Evolutionary conservation across 345 rosid species (phyloP).

Genomic region (Aquilaria yunnanensis): DNA sequence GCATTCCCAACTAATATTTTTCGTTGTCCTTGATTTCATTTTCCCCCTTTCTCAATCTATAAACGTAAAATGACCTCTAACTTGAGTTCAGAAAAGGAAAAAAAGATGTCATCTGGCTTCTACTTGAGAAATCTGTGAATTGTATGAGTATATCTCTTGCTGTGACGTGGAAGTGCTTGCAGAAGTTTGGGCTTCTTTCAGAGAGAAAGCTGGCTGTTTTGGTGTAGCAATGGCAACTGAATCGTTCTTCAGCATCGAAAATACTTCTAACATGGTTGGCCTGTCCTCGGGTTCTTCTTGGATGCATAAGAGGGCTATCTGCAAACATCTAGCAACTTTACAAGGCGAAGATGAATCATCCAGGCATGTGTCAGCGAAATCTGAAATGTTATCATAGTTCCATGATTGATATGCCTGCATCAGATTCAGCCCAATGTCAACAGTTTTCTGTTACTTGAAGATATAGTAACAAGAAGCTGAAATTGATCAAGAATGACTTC

Average conservation of each 20-base stretch:
- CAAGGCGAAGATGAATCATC: slow-evolving; percentile 6
- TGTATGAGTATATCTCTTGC: not conserved
- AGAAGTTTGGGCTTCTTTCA: slow-evolving; percentile 3
- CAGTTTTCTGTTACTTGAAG: not conserved
- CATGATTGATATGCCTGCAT: slow-evolving; percentile 8
- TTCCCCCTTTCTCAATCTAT: too few relatives aligned
- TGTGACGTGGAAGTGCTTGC: not conserved
- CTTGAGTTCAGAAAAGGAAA: too few relatives aligned
- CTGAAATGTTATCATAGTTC: not conserved
- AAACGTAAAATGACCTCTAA: too few relatives aligned
- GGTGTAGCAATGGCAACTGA: not conserved
- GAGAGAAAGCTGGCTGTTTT: not conserved
- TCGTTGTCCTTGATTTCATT: too few relatives aligned
- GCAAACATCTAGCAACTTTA: not conserved
- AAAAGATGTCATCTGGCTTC: not conserved
- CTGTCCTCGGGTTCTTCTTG: slow-evolving; percentile 12
- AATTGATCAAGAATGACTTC: too few relatives aligned
- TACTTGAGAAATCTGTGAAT: slow-evolving; percentile 4
- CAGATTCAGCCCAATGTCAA: not conserved
- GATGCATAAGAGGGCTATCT: slow-evolving; percentile 10
- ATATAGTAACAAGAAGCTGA: not conserved
- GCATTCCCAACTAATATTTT: too few relatives aligned
- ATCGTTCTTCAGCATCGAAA: slow-evolving; percentile 3
- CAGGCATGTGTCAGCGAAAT: slow-evolving; percentile 3
- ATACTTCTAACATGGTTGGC: slow-evolving; percentile 8